Base-by-base conservation (phyloP, 2,329 filamentous ascomycete species). In the Tolypocladium inflatum region DNA sequence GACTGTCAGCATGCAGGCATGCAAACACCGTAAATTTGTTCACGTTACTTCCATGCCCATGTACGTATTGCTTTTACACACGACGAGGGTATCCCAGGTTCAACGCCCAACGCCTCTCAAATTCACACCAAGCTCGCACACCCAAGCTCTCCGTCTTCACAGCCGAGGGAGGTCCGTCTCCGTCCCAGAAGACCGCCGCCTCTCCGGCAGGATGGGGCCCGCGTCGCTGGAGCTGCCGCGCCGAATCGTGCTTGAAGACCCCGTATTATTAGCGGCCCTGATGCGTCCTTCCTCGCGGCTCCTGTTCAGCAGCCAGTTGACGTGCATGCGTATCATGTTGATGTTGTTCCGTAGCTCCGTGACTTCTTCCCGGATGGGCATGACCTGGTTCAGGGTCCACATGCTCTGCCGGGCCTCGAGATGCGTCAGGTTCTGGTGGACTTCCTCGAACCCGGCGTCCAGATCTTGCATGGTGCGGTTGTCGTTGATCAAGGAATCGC, bases 351-450 rank as follows among this genome's bases (percentile, higher is more conserved):
- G 74, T 48, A 84, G 72, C 66, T 86, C 83, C 4, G 79, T 78
- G n/a, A 86, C 76, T 68, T 85, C 81, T 59, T 86, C 82, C 58
- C 83, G 82, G 60, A 86, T 79, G 9, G 80, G 82, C 65, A 84
- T 77, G 6, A 82, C 80, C 67, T 86, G 81, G 63, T 84, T 85
- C 65, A 86, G 76, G 10, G 84, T 76, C 76, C 82, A 80, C 70
- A 84, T 80, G 38, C 78, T 82, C 65, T 85, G 82, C 54, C 81
- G 78, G 4, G 79, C 80, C 65, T 86, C 83, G 55, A 84, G 74
- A 59, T 85, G 82, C 23, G 78, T 80, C 42, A 86, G 65, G 48
- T 78, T 79, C 57, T 82, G 78, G 55, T 82, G 80, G 3, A 86
- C 70, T 54, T 82, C 78, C 63, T 83, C 81, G 48, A 86, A 79